Evolutionary conservation across 176 grass and related monocot species (phyloP).

Genomic region (Oryza glumipatula): DNA sequence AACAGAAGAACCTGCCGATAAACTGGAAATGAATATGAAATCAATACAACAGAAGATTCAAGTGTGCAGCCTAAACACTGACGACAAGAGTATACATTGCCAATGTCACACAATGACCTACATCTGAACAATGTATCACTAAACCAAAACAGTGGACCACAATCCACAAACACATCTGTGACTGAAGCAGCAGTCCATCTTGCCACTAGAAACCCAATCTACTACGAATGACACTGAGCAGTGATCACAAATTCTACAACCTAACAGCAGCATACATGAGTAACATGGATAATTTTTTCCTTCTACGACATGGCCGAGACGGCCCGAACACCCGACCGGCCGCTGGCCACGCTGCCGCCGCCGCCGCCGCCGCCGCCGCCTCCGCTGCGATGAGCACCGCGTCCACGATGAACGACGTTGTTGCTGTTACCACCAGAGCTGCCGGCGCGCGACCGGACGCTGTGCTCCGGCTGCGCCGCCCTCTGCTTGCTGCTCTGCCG

Average conservation of each 20-base stretch:
- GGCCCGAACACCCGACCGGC: constrained; percentile 38
- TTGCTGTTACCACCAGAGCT: constrained; percentile 14
- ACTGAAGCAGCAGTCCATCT: constrained; percentile 56
- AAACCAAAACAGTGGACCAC: background rate
- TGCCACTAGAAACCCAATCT: constrained; percentile 46
- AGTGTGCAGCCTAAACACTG: background rate
- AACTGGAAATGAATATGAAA: background rate
- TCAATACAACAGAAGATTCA: background rate
- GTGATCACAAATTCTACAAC: background rate
- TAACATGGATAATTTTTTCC: background rate
- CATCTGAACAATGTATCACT: constrained; percentile 26
- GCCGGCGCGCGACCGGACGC: constrained; percentile 25
- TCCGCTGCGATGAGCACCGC: constrained; percentile 40
- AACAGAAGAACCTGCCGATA: background rate
- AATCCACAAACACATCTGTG: constrained; percentile 40
- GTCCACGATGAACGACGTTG: constrained; percentile 40
- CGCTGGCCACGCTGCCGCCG: constrained; percentile 43
- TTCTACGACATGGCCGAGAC: constrained; percentile 42
- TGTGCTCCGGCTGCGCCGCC: constrained; percentile 31
- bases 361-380: constrained; percentile 35
- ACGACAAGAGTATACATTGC: constrained; percentile 38
- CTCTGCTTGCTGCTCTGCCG: constrained; percentile 48
- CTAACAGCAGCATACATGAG: background rate
- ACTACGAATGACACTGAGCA: background rate
- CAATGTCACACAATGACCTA: constrained; percentile 42